Conservation (phyloP, 495 filamentous ascomycete genomes). For the Tuber melanosporum region DNA sequence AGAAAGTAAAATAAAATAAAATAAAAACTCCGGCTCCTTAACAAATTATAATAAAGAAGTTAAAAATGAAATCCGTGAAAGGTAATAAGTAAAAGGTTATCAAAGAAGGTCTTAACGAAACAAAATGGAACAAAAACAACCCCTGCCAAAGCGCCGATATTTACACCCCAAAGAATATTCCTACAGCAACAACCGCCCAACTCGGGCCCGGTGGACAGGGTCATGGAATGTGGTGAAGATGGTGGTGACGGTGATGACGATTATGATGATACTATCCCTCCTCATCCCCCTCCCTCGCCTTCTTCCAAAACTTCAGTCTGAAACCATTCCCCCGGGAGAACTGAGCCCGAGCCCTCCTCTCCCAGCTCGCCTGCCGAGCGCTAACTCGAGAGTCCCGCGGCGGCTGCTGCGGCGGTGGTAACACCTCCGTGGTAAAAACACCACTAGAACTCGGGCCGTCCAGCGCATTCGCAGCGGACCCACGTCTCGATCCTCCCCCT, state of each 20-base stretch:
- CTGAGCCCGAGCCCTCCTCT: constrained; percentile 28
- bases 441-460: constrained; percentile 2
- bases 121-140: constrained; percentile 17
- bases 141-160: constrained; percentile 2
- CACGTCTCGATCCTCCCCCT: background rate
- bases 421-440: constrained; percentile 6
- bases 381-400: constrained; percentile 2
- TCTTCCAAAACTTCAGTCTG: constrained; percentile 32
- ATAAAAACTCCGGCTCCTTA: constrained; percentile 15
- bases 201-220: background rate
- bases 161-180: constrained; percentile 1
- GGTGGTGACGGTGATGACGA: background rate
- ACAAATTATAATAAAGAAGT: background rate
- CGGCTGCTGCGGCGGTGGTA: background rate
- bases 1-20: constrained; percentile 12
- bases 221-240: background rate
- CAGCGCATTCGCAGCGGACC: background rate
- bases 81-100: background rate
- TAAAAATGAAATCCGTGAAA: background rate
- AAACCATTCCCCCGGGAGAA: constrained; percentile 19
- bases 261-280: background rate
- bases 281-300: constrained; percentile 4
- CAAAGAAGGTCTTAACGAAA: constrained; percentile 10
- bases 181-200: background rate
- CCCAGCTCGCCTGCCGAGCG: constrained; percentile 37